A percentile compares a stretch with the other conserved stretches of the same genome.
phyloP scores from a whole-genome alignment of 371 early-diverging fungal species.

The Syncephalastrum sp. region DNA sequence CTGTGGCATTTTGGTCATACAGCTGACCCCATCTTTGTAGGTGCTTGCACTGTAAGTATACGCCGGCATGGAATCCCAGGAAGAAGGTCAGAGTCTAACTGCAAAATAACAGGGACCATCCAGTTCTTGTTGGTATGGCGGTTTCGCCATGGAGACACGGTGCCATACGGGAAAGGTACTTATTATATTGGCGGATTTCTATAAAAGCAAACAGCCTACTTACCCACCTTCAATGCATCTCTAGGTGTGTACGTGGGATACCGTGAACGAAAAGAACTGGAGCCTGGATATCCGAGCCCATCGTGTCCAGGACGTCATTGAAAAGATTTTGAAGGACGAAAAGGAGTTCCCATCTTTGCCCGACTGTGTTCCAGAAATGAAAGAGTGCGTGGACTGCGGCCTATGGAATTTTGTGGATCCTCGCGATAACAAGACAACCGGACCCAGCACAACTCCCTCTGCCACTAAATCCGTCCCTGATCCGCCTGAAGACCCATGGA shows the following conservation, averaged over 20 bases:
- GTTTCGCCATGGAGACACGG: conserved; percentile 86
- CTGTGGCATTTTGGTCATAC: conserved; percentile 93
- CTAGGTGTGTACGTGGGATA: conserved; percentile 66
- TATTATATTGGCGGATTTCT: neutral
- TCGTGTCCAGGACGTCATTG: conserved; percentile 78
- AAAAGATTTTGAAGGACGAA: conserved; percentile 66
- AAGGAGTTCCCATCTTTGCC: conserved; percentile 43
- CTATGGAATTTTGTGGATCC: conserved; percentile 67
- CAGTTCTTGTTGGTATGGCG: conserved; percentile 84
- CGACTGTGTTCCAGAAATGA: conserved; percentile 52
- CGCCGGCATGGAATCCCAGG: neutral
- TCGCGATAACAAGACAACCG: conserved; percentile 18
- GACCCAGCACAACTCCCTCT: too few species aligned
- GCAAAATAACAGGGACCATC: conserved; percentile 51
- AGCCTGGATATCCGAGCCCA: conserved; percentile 75
- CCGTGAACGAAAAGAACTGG: conserved; percentile 69
- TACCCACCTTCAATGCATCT: conserved; percentile 1
- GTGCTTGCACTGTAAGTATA: conserved; percentile 70
- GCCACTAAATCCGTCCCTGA: too few species aligned
- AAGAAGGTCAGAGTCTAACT: neutral
- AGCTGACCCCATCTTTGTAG: conserved; percentile 92
- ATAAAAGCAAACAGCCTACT: neutral
- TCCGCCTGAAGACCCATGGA: too few species aligned
- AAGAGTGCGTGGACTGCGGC: conserved; percentile 74
- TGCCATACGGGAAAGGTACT: conserved; percentile 54